Evolutionary conservation across 192 early-diverging fungal genomes (phyloP).

Genomic region (Mortierella hygrophila): DNA sequence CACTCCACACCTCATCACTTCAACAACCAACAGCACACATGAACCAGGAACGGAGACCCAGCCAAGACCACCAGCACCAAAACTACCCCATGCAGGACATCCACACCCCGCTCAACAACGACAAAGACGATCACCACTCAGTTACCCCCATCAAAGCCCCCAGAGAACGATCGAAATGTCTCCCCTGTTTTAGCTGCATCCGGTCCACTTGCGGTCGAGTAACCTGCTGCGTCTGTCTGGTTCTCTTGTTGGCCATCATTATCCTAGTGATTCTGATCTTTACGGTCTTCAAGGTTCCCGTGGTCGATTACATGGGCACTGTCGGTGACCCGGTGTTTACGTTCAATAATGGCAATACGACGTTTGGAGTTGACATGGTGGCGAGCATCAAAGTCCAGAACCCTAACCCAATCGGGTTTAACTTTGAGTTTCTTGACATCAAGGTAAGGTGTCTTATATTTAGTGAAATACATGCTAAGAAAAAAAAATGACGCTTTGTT

Average conservation of each 20-base stretch:
- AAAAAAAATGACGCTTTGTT: neutral
- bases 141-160: slow-evolving; percentile 9
- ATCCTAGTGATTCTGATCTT: slow-evolving; percentile 34
- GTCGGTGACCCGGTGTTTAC: slow-evolving; percentile 19
- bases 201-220: slow-evolving; percentile 27
- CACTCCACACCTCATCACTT: too few relatives aligned
- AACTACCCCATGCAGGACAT: neutral
- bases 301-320: slow-evolving; percentile 26
- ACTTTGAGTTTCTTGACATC: slow-evolving; percentile 20
- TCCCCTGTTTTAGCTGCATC: slow-evolving; percentile 39
- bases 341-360: slow-evolving; percentile 43
- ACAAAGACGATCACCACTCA: neutral
- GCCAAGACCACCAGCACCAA: neutral
- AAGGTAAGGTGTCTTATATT: slow-evolving; percentile 13
- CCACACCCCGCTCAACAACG: slow-evolving; percentile 3
- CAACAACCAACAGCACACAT: neutral
- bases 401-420: slow-evolving; percentile 45
- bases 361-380: slow-evolving; percentile 31
- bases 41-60: neutral
- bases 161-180: neutral
- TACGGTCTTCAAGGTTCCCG: slow-evolving; percentile 40
- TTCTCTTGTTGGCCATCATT: slow-evolving; percentile 22
- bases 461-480: neutral
- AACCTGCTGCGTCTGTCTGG: slow-evolving; percentile 25
- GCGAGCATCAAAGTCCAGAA: slow-evolving; percentile 43